These are phyloP conservation scores for Spergularia marina DNA, from an alignment of 148 eudicot genomes.

Conservation along the genomic window DNA sequence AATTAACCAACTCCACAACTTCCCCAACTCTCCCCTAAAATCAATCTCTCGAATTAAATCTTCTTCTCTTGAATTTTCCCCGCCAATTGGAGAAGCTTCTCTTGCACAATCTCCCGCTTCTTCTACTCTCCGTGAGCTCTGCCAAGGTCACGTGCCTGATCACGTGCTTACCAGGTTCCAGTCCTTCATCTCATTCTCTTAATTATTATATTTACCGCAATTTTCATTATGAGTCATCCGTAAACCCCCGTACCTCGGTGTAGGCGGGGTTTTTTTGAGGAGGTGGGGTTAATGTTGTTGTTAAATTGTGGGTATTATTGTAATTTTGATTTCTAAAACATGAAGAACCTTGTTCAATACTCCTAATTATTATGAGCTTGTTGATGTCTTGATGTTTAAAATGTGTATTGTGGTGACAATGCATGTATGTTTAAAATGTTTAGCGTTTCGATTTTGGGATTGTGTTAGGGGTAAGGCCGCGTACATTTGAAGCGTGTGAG, in stretches of 20 bases:
- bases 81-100: constrained; percentile 5
- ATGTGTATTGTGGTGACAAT: no score
- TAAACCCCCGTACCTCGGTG: no score
- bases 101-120: constrained; percentile 8
- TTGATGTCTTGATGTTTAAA: no score
- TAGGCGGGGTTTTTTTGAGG: background rate
- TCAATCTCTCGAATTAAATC: background rate
- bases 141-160: constrained; percentile 70
- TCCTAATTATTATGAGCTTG: no score
- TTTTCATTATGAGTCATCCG: no score
- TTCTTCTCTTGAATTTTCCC: background rate
- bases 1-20: background rate
- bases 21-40: background rate
- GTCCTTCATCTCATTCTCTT: background rate
- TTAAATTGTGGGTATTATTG: background rate
- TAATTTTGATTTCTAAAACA: no score
- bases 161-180: constrained; percentile 56
- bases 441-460: no score
- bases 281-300: background rate
- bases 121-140: constrained; percentile 61
- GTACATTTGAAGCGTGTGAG: background rate
- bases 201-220: background rate
- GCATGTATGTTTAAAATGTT: no score
- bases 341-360: no score
- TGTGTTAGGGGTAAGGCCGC: background rate